These are phyloP conservation scores for Lactifluus volemus DNA, from an alignment of 768 basidiomycete genomes.

Conservation along the genomic window DNA sequence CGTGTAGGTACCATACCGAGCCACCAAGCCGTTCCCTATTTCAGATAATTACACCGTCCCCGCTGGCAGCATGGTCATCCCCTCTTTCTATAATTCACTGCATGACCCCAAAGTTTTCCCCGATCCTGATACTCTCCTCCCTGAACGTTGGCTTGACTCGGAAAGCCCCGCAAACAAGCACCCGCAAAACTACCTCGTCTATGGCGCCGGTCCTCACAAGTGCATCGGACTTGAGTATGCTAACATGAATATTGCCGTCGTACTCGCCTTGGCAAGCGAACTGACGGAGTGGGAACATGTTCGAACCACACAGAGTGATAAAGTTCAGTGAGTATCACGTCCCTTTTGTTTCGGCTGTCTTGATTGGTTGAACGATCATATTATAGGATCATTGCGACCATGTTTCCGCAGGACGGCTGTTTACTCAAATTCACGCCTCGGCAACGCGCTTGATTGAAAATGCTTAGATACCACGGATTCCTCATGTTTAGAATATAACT, in stretches of 20 bases:
- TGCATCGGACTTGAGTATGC: slow-evolving; percentile 94
- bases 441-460: not conserved
- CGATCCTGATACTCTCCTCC: slow-evolving; percentile 71
- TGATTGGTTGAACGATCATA: not conserved
- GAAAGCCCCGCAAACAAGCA: slow-evolving; percentile 68
- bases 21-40: slow-evolving; percentile 88
- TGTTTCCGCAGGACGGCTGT: slow-evolving; percentile 95
- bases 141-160: slow-evolving; percentile 91
- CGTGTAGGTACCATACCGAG: slow-evolving; percentile 81
- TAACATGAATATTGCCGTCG: slow-evolving; percentile 79
- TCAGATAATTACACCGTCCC: slow-evolving; percentile 88
- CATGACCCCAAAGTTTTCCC: slow-evolving; percentile 87
- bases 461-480: not conserved
- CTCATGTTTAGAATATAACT: not conserved
- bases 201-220: slow-evolving; percentile 87
- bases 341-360: not conserved
- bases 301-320: slow-evolving; percentile 64
- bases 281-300: slow-evolving; percentile 85
- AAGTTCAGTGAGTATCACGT: slow-evolving; percentile 66
- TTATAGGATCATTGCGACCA: slow-evolving; percentile 81
- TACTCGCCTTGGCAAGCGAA: slow-evolving; percentile 72
- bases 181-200: slow-evolving; percentile 94
- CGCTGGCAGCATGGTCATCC: slow-evolving; percentile 87
- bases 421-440: slow-evolving; percentile 69
- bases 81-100: slow-evolving; percentile 84